Conservation (phyloP, 352 stramenopile species). For the Phytophthora ramorum region DNA sequence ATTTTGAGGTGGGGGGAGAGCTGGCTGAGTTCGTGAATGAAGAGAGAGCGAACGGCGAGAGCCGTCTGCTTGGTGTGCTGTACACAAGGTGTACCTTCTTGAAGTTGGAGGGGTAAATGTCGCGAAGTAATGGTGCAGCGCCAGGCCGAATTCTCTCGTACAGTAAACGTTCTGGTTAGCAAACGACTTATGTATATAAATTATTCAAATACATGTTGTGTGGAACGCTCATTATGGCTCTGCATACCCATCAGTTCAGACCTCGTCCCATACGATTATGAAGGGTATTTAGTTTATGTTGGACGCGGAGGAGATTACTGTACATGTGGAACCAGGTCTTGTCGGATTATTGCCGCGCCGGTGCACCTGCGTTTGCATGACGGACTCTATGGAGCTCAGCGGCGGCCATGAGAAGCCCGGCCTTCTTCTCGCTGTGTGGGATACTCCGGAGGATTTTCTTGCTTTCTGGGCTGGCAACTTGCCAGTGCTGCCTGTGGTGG, state of each 20-base stretch:
- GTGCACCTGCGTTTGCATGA: background rate
- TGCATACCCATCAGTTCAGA: no score
- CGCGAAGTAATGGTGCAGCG: conserved; percentile 13
- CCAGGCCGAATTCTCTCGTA: background rate
- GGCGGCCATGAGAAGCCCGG: background rate
- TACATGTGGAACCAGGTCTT: no score
- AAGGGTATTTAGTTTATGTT: no score
- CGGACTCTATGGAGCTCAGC: background rate
- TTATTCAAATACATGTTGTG: no score
- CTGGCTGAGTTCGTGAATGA: conserved; percentile 23
- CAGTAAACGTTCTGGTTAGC: no score
- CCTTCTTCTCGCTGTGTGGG: background rate
- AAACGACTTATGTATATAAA: no score
- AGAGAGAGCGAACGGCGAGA: conserved; percentile 9
- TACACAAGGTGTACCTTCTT: conserved; percentile 2
- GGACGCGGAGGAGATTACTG: no score
- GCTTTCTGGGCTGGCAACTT: background rate
- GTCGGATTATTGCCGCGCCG: background rate
- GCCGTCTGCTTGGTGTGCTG: conserved; percentile 9
- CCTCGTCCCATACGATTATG: no score
- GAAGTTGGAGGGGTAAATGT: conserved; percentile 13
- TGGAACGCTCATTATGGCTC: no score
- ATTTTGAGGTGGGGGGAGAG: conserved; percentile 22
- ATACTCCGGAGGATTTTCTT: conserved; percentile 1
- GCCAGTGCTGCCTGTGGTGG: no score